Base-by-base conservation (phyloP, 345 rosid species). In the Crucihimalaya himalaica region DNA sequence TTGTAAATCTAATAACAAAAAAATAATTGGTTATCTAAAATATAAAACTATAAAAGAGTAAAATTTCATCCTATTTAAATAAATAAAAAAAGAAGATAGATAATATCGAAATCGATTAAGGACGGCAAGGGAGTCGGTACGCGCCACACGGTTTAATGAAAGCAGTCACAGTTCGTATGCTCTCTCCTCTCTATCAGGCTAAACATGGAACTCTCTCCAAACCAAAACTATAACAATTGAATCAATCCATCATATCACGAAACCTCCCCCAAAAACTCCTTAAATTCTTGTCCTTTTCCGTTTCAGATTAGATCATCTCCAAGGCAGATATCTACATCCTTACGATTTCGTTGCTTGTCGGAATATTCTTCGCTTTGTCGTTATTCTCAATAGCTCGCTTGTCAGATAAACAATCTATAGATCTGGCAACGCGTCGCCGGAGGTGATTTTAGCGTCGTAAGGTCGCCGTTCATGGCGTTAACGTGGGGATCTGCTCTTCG, bases 401-500 rank as follows among this genome's bases (percentile, higher is more conserved):
- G 6, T 56, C 21, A 16, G 48, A 40, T 14, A 65, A 57, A 19
- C 42, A 66, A 67, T 29, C 68, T 3, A 19, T 39, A 64, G 57
- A 73, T 65, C 78, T 37, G 48, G 56, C 21, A 28, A 0, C 74
- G 58, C 45, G 51, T 63, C 21, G 28, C 12, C 56, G 71, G 61
- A 60, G 12, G 8, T 13, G n/a, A 46, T 83, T 83, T 85, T 5
- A 88, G 85, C 86, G 89, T 69, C 87, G 80, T 29, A 56, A 80
- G 59, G 48, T 50, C 74, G 69, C 83, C 88, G 50, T 84, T 82
- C 12, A 90, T 92, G 97, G 92, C 91, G 64, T 80, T 86, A 27
- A 70, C 90, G 29, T 85, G 90, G 97, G 84, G 82, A 69, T 86
- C 96, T 71, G 96, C 86, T 75, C 81, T 90, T 51, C 80, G 96